A percentile compares a stretch with the other conserved stretches of the same genome.
phyloP scores from a whole-genome alignment of 805 yeast genomes.

The Wickerhamomyces strasburgensis region DNA sequence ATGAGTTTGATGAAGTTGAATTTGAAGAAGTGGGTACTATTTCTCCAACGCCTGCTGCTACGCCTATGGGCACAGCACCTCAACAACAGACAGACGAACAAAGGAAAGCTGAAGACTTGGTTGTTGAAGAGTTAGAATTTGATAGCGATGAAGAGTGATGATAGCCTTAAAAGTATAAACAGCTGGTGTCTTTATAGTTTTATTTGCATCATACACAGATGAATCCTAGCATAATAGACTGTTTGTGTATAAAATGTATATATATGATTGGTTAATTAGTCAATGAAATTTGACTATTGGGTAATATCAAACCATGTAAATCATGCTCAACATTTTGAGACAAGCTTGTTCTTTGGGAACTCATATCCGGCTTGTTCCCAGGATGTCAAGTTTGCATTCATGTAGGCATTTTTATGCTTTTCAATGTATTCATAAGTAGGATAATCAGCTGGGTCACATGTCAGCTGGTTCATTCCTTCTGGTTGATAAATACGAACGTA shows the following conservation, averaged over 20 bases:
- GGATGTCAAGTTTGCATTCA: constrained; percentile 37
- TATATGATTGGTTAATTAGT: too few species aligned
- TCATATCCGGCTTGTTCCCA: constrained; percentile 42
- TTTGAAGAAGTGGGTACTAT: constrained; percentile 35
- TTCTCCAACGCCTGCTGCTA: neutral
- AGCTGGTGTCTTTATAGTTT: too few species aligned
- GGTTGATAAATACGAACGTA: constrained; percentile 49
- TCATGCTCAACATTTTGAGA: constrained; percentile 1
- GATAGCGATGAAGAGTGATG: constrained; percentile 25
- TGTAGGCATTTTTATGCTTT: constrained; percentile 36
- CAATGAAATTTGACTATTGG: too few species aligned
- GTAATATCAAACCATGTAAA: too few species aligned
- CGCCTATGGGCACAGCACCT: too few species aligned
- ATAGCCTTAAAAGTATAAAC: constrained; percentile 1
- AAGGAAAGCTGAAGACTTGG: constrained; percentile 3
- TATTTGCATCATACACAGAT: too few species aligned
- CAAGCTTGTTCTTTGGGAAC: constrained; percentile 36
- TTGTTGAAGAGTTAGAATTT: constrained; percentile 25
- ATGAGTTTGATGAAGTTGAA: constrained; percentile 58
- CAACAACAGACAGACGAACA: constrained; percentile 1
- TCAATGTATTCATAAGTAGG: constrained; percentile 44
- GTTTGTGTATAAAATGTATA: too few species aligned
- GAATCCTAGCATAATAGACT: too few species aligned
- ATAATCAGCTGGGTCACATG: constrained; percentile 44
- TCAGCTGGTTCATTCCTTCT: constrained; percentile 30